Base-by-base conservation (phyloP, 2,329 filamentous ascomycete genomes). In the Botryosphaeria dothidea region DNA sequence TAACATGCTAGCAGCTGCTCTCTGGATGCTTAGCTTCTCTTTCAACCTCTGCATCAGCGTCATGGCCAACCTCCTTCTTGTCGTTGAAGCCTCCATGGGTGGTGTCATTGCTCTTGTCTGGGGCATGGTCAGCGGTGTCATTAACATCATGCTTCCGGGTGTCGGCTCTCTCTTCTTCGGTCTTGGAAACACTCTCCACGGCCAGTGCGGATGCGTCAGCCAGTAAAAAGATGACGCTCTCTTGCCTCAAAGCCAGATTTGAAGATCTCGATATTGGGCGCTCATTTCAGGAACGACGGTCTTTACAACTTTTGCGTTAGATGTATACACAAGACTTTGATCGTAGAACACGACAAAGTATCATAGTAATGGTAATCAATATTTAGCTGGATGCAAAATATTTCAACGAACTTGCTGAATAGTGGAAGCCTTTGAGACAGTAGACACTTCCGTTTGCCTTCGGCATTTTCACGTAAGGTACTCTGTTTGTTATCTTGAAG, bases 41-140 rank as follows among this genome's bases (percentile, higher is more conserved):
- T 23, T 66, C 43, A 52, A 52, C 43, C 60, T 66, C 29, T 49
- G 64, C 38, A 31, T 64, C 61, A 45, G 31, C 38, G 61, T 58
- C 51, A 15, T 66, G 49, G 54, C 45, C 52, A 36, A 41, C 36
- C 65, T 66, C n/a, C 65, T 66, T 17, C 17, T 36, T 38, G 61
- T 25, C 6, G 15, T 66, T 13, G 61, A 45, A 38, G 34, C 9
- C 23, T 15, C 64, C 17, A 23, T 64, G 27, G 65, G 61, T 19
- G 49, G 46, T 46, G 52, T 66, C 38, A 15, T 64, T 3, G 27
- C 8, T 13, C n/a, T 38, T 17, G 60, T 52, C 43, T 54, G 56
- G 51, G 29, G 52, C 17, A n/a, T 21, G 41, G 17, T 54, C 51
- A 1, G 15, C 51, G 51, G 31, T 19, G 21, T 31, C 51, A 9